Base-by-base conservation (phyloP, 257 asterid species). In the Parsonsia alboflavescens region DNA sequence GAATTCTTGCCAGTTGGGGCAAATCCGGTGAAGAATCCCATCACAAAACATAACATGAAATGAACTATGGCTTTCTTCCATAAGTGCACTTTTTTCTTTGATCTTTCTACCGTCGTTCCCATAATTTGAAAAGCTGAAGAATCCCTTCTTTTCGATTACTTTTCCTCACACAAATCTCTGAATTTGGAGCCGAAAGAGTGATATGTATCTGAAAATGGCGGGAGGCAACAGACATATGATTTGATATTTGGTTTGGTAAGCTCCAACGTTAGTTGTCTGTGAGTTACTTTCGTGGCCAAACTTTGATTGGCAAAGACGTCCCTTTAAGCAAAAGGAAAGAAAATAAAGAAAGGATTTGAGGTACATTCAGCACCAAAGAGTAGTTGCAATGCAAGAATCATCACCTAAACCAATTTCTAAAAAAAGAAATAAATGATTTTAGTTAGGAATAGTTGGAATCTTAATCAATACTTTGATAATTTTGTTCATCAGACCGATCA, bases 11-110 rank as follows among this genome's bases (percentile, higher is more conserved):
- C 67, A 1, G 90, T 84, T 7, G 99, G 97, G 62, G 96, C 87
- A 57, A 94, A 90, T 82, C 99, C 99, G 12, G 97, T 82, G 88
- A 92, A 90, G 82, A 94, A 92, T 7, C 99, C 98, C 91, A 92
- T 86, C 39, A 87, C 86, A 64, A 92, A 90, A 81, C 96, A 92
- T 10, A 94, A 75, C 82, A 85, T 57, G 82, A 94, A 90, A 83
- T 94, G 98, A 58, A 87, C 63, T 59, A 82, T 81, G 76, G 96
- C 96, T 82, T 87, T 94, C 85, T 88, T 88, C 97, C 95, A 89
- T 76, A 88, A 36, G 36, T 87, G 93, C 16, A 82, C 80, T 73
- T 83, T 90, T 81, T 88, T 91, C 87, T 87, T 93, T 36, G 93
- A 88, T 85, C 98, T 93, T 77, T 93, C 97, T 64, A 78, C 76